A percentile compares a stretch with the other conserved stretches of the same genome.
phyloP scores from a whole-genome alignment of 2,329 filamentous ascomycete genomes.

The Teratosphaeria pseudoeucalypti region DNA sequence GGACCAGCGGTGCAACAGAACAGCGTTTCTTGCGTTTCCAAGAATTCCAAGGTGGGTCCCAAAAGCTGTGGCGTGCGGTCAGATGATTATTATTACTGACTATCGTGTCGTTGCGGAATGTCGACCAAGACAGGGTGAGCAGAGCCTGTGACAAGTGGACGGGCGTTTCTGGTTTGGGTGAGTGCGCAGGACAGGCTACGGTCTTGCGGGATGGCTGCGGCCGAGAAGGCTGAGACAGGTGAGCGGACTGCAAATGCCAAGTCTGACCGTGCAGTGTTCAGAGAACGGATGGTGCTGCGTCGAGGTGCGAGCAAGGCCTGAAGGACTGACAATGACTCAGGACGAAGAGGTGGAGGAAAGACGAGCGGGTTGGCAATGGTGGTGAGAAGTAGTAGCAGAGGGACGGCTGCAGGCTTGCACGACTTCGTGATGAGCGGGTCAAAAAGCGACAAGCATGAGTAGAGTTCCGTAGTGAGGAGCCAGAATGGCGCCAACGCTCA shows the following conservation, averaged over 20 bases:
- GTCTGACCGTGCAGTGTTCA: background rate
- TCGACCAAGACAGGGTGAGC: background rate
- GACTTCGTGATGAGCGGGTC: background rate
- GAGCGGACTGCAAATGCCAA: background rate
- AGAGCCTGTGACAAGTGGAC: background rate
- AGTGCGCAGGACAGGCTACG: background rate
- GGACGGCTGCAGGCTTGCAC: background rate
- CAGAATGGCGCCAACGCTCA: background rate
- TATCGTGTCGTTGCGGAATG: background rate
- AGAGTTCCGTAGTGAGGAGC: background rate
- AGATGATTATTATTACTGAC: background rate
- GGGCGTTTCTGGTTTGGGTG: background rate
- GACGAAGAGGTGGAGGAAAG: background rate
- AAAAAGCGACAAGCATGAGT: background rate
- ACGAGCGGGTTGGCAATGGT: background rate
- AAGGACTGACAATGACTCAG: background rate
- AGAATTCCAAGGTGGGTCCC: background rate
- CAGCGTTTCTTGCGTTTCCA: background rate
- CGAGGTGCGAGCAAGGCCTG: background rate
- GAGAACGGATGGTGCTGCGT: background rate
- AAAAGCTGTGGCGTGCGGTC: background rate
- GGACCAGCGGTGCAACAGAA: background rate
- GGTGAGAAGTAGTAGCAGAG: background rate
- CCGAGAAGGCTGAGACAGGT: background rate
- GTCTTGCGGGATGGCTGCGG: background rate